Evolutionary conservation across 2,329 filamentous ascomycete species (phyloP).

Genomic region (Alternaria sp.): DNA sequence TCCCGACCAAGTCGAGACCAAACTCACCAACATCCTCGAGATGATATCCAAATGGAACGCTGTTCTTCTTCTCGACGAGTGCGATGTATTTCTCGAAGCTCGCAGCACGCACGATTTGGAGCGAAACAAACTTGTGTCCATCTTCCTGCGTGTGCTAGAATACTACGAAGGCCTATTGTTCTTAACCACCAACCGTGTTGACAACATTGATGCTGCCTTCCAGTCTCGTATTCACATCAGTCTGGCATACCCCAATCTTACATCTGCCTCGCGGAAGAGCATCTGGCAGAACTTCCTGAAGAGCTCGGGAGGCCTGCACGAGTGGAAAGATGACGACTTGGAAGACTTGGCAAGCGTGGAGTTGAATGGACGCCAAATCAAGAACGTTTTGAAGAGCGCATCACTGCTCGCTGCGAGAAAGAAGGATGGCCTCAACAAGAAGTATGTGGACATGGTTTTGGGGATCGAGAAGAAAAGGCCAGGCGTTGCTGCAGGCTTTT

Average conservation of each 20-base stretch:
- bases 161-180: slow-evolving; percentile 44
- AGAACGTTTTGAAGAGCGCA: slow-evolving; percentile 51
- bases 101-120: slow-evolving; percentile 47
- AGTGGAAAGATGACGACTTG: slow-evolving; percentile 40
- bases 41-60: slow-evolving; percentile 62
- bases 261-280: slow-evolving; percentile 20
- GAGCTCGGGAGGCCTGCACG: slow-evolving; percentile 16
- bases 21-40: slow-evolving; percentile 57
- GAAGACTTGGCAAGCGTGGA: slow-evolving; percentile 51
- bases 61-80: slow-evolving; percentile 66
- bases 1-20: slow-evolving; percentile 54
- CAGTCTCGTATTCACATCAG: slow-evolving; percentile 40
- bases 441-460: slow-evolving; percentile 41
- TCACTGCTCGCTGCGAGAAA: slow-evolving; percentile 31
- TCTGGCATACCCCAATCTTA: slow-evolving; percentile 36
- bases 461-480: slow-evolving; percentile 30
- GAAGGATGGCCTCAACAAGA: slow-evolving; percentile 28
- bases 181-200: slow-evolving; percentile 45
- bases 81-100: slow-evolving; percentile 67
- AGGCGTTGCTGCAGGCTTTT: slow-evolving; percentile 10
- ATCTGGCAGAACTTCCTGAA: slow-evolving; percentile 41
- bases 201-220: slow-evolving; percentile 40
- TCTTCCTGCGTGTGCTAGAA: slow-evolving; percentile 41
- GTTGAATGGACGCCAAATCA: slow-evolving; percentile 62
- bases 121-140: slow-evolving; percentile 49